Evolutionary conservation across 805 yeast genomes (phyloP).

Genomic region (Maudiozyma barnettii): DNA sequence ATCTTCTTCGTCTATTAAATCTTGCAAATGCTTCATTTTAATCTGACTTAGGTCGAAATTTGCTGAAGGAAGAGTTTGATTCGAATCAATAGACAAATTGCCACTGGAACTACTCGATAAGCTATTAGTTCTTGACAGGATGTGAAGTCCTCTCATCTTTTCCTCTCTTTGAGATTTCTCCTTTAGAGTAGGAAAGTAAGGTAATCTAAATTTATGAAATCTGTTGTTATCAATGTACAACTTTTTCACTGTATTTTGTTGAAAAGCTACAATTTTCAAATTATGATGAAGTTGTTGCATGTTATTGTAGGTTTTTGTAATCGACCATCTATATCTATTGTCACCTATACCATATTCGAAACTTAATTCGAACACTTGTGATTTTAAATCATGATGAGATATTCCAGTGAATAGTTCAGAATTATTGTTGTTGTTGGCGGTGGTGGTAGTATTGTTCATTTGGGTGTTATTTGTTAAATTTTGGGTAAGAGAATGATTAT

Average conservation of each 20-base stretch:
- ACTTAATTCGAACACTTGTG: slow-evolving; percentile 44
- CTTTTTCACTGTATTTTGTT: slow-evolving; percentile 29
- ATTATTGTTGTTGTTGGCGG: neutral
- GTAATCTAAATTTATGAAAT: slow-evolving; percentile 19
- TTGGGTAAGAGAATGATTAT: no score
- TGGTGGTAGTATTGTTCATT: neutral
- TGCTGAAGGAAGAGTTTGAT: slow-evolving; percentile 1
- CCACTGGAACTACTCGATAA: slow-evolving; percentile 1
- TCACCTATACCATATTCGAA: slow-evolving; percentile 87
- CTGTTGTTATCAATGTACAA: slow-evolving; percentile 21
- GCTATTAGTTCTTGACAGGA: neutral
- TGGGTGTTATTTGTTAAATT: neutral
- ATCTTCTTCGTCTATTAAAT: slow-evolving; percentile 20
- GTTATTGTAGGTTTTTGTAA: slow-evolving; percentile 64
- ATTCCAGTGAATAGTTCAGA: neutral
- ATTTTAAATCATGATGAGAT: neutral
- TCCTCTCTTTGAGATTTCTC: slow-evolving; percentile 1
- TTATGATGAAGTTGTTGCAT: slow-evolving; percentile 61
- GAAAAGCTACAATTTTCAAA: slow-evolving; percentile 46
- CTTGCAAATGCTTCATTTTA: slow-evolving; percentile 24
- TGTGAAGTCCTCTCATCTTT: neutral
- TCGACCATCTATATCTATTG: slow-evolving; percentile 68
- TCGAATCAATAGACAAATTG: slow-evolving; percentile 2
- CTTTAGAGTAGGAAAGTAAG: slow-evolving; percentile 20
- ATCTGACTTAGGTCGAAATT: slow-evolving; percentile 11